These are phyloP conservation scores for Microascus cirrosus DNA, from an alignment of 2,329 filamentous ascomycete species.

Conservation along the genomic window DNA sequence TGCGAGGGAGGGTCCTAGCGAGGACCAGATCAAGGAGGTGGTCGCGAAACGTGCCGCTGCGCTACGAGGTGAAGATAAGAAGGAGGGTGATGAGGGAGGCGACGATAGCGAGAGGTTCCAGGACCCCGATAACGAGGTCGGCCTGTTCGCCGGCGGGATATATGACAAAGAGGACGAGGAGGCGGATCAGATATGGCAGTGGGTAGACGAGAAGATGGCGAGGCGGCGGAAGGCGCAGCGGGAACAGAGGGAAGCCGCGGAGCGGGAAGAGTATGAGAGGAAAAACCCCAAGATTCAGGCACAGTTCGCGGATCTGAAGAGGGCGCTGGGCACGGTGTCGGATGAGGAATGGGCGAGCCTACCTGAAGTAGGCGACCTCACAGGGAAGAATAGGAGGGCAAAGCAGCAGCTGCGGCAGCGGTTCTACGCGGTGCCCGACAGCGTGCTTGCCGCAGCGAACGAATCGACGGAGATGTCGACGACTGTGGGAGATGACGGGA, in stretches of 20 bases:
- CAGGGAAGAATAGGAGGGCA: constrained; percentile 79
- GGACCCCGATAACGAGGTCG: constrained; percentile 94
- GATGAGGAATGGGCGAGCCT: constrained; percentile 96
- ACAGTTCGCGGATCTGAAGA: constrained; percentile 92
- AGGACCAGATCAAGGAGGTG: constrained; percentile 97
- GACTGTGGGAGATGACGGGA: constrained; percentile 73
- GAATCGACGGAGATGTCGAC: constrained; percentile 75
- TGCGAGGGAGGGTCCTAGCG: constrained; percentile 85
- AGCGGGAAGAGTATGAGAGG: constrained; percentile 88
- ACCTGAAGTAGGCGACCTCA: constrained; percentile 92
- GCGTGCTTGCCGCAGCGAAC: constrained; percentile 78
- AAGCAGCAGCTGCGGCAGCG: constrained; percentile 73
- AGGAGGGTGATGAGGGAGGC: constrained; percentile 56
- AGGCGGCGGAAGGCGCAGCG: constrained; percentile 77
- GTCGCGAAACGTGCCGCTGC: constrained; percentile 86
- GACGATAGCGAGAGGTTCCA: constrained; percentile 77
- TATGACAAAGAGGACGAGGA: constrained; percentile 98
- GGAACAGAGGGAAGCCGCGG: constrained; percentile 86
- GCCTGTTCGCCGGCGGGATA: constrained; percentile 86
- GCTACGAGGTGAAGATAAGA: constrained; percentile 64
- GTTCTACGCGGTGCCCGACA: constrained; percentile 96
- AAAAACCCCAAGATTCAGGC: constrained; percentile 98
- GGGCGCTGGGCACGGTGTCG: constrained; percentile 74
- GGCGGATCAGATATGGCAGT: constrained; percentile 89
- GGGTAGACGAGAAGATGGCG: constrained; percentile 96